These are phyloP conservation scores for Claviceps monticola DNA, from an alignment of 2,329 filamentous ascomycete species.

Conservation along the genomic window DNA sequence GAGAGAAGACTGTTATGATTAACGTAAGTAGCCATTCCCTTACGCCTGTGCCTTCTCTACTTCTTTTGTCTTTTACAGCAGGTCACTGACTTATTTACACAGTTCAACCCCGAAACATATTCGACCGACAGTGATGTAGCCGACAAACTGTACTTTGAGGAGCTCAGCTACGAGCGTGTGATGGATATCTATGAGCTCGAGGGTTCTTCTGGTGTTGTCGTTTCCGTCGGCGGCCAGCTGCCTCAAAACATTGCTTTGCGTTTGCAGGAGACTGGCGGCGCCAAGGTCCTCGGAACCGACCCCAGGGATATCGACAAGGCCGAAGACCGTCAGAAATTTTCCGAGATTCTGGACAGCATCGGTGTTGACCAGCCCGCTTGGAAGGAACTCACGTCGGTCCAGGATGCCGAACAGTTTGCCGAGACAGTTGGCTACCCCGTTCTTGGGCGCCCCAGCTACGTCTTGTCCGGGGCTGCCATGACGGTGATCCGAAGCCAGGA, in stretches of 20 bases:
- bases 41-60: neutral
- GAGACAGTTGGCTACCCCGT: slow-evolving; percentile 82
- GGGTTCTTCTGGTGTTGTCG: slow-evolving; percentile 70
- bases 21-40: slow-evolving; percentile 41
- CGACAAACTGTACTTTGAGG: slow-evolving; percentile 92
- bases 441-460: slow-evolving; percentile 86
- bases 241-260: slow-evolving; percentile 95
- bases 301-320: slow-evolving; percentile 94
- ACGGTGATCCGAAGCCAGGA: slow-evolving; percentile 81
- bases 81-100: neutral
- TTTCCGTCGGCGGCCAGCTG: slow-evolving; percentile 90
- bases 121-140: slow-evolving; percentile 78
- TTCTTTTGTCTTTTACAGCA: neutral
- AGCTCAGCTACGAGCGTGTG: slow-evolving; percentile 90
- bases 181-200: slow-evolving; percentile 99
- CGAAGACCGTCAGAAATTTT: slow-evolving; percentile 97
- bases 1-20: slow-evolving; percentile 96
- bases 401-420: slow-evolving; percentile 79
- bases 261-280: slow-evolving; percentile 79
- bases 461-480: slow-evolving; percentile 96
- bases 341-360: slow-evolving; percentile 90
- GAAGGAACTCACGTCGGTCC: slow-evolving; percentile 88
- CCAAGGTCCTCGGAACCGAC: slow-evolving; percentile 83
- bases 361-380: slow-evolving; percentile 94
- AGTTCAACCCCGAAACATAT: slow-evolving; percentile 68